Base-by-base conservation (phyloP, 257 asterid species). In the Misopates orontium region DNA sequence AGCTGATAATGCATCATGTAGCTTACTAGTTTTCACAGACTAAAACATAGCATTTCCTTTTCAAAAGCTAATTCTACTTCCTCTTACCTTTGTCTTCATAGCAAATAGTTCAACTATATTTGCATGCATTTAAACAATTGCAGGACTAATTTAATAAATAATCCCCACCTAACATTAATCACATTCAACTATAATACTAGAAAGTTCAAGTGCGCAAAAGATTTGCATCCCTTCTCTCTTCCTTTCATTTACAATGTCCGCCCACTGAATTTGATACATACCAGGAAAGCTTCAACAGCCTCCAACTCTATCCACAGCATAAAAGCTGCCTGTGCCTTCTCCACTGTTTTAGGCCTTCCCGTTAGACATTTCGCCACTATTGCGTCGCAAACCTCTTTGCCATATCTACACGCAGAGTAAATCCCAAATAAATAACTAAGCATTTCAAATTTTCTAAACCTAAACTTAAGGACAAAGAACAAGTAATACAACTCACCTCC, bases 271-370 rank as follows among this genome's bases (percentile, higher is more conserved):
- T 58, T 42, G 68, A 56, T 20, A 62, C 85, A 16, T 94, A 94
- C 99, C 95, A 94, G 77, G 78, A 90, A 94, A 23, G 95, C 80
- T 63, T 94, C 99, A 48, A 82, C 89, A 58, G 99, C 99, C 83
- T 94, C 99, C 83, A 94, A 80, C 84, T 94, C 98, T 51, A 94
- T 78, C 99, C 99, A 91, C 4, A 94, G 84, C 93, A 94, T 67
- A 80, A 94, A 91, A 7, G 80, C 82, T 10, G 79, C 72, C 71
- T 90, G 99, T 13, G 99, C 91, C 84, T 94, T 94, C 83, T 94
- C 99, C 73, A 94, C 98, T n/a, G 98, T 90, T 78, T 94, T 94
- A 2, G 98, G 93, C 86, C 98, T 83, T 66, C 99, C 99, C 2
- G 98, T 90, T 42, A 90, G 75, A 75, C 99, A 94, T 76, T 94